Base-by-base conservation (phyloP, 352 stramenopile species). In the Pythium dissotocum region DNA sequence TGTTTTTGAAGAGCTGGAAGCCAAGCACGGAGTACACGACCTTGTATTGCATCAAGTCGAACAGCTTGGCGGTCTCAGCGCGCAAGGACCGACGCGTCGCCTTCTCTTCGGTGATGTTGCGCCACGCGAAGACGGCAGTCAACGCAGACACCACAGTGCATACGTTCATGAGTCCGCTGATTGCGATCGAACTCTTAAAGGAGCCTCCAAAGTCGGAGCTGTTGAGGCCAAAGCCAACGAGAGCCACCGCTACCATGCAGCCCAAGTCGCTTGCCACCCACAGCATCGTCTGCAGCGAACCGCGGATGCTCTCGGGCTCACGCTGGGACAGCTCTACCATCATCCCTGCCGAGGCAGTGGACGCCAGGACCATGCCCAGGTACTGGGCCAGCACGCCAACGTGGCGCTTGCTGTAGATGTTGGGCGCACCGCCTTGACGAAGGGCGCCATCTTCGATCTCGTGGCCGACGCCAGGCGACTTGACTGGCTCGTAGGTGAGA, bases 341-440 rank as follows among this genome's bases (percentile, higher is more conserved):
- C 14, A 75, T 62, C 0, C 80, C 81, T 64, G 84, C 80, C 26
- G 65, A 63, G n/a, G 79, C 78, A 2, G 85, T 72, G 65, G 78
- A 70, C 6, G 80, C 75, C 54, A 88, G 76, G 28, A 90, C 78
- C 49, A 83, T 83, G 38, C 82, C 81, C 14, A 87, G 48, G 44
- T 80, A 78, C 36, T 83, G 76, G 28, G 66, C 63, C 8, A 80
- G 53, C 14, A 83, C 26, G 6, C 76, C 76, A 32, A 80, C 67
- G 65, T 78, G 56, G n/a, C 76, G n/a, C 13, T 40, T 35, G 33
- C 58, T 65, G 63, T 76, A 79, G 33, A 82, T 65, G 59, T 77
- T 73, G 13, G 65, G 65, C 26, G 38, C 21, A 21, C 72, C 72
- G 26, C 75, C 75, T 5, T 36, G 30, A 44, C 75, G 75, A 14